Conservation (phyloP, 2,329 filamentous ascomycete genomes). For the Rhynchosporium graminicola region DNA sequence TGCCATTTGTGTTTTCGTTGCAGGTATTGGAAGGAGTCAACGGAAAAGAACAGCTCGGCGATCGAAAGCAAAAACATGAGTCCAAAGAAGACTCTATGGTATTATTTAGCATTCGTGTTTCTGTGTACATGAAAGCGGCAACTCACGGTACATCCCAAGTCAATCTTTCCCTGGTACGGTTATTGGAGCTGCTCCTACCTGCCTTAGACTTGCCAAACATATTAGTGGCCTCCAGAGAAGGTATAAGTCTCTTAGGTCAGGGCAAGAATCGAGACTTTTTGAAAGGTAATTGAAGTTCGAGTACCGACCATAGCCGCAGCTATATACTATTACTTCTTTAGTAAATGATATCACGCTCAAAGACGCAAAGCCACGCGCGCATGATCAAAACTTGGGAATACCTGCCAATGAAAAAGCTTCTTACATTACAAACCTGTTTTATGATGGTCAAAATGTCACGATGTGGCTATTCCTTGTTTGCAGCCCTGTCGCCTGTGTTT, state of each 20-base stretch:
- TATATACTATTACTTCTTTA: neutral
- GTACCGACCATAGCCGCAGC: neutral
- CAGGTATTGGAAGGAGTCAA: constrained; percentile 29
- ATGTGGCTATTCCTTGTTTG: constrained; percentile 20
- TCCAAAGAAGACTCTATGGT: constrained; percentile 25
- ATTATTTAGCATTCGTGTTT: neutral
- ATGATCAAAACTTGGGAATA: neutral
- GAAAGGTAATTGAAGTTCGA: neutral
- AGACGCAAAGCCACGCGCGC: neutral
- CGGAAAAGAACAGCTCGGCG: constrained; percentile 26
- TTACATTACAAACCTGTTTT: neutral
- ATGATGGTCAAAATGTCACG: constrained; percentile 3
- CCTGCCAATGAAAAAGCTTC: neutral
- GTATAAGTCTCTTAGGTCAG: neutral
- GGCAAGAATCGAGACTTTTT: neutral
- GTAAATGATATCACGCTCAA: neutral
- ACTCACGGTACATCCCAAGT: constrained; percentile 12
- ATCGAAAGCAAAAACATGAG: constrained; percentile 31
- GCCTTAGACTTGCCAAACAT: constrained; percentile 1
- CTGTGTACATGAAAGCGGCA: neutral
- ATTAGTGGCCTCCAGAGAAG: neutral
- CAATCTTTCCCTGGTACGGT: neutral
- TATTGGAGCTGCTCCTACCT: neutral
- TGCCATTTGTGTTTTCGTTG: constrained; percentile 29
- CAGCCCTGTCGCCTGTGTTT: constrained; percentile 7